phyloP scores from a whole-genome alignment of 2,329 filamentous ascomycete species.

The Akanthomyces dipterigenus region DNA sequence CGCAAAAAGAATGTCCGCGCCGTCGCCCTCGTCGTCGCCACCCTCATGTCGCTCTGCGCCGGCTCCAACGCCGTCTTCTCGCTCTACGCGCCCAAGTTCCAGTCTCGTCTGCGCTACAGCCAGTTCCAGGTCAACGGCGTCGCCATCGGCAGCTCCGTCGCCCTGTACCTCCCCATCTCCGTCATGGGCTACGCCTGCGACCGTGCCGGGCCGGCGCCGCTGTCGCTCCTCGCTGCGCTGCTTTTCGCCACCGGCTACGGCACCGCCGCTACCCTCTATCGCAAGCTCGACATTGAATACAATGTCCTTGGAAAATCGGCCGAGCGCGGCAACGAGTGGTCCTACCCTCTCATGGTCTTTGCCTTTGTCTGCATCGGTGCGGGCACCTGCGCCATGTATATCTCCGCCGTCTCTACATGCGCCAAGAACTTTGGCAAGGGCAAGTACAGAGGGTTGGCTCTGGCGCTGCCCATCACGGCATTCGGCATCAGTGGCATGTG shows the following conservation, averaged over 20 bases:
- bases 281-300: conserved; percentile 41
- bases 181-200: conserved; percentile 89
- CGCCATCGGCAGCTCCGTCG: conserved; percentile 77
- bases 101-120: conserved; percentile 76
- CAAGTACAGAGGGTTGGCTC: conserved; percentile 77
- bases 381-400: conserved; percentile 83
- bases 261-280: conserved; percentile 73
- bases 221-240: conserved; percentile 64
- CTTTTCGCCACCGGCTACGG: conserved; percentile 79
- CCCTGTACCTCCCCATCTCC: conserved; percentile 88
- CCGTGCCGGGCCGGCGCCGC: conserved; percentile 70
- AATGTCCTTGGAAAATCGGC: conserved; percentile 27
- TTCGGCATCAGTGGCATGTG: conserved; percentile 95
- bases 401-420: conserved; percentile 85
- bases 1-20: conserved; percentile 31
- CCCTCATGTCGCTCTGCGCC: conserved; percentile 63
- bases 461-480: conserved; percentile 84
- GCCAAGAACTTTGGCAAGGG: conserved; percentile 97
- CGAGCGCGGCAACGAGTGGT: conserved; percentile 48
- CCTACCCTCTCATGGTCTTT: conserved; percentile 76
- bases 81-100: conserved; percentile 86
- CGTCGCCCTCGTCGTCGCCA: conserved; percentile 47
- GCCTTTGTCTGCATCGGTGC: conserved; percentile 79
- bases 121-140: conserved; percentile 91
- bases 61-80: conserved; percentile 92